phyloP scores from a whole-genome alignment of 371 early-diverging fungal species.

The Lichtheimia ornata region DNA sequence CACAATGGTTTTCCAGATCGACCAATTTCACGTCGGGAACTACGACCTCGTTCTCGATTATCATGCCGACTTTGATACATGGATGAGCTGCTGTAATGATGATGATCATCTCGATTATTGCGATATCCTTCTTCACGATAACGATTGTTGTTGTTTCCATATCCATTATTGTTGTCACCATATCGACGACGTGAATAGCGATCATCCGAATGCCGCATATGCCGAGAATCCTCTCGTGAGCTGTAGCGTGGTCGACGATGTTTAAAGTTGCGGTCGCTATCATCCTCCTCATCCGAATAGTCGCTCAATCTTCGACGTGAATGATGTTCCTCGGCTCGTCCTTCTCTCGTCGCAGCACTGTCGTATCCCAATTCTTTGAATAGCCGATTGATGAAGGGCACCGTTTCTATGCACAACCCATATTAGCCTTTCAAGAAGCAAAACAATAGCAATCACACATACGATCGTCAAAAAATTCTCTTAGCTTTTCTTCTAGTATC shows the following conservation, averaged over 20 bases:
- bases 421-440: constrained; percentile 1
- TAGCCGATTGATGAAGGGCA: constrained; percentile 64
- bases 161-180: constrained; percentile 19
- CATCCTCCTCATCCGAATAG: constrained; percentile 62
- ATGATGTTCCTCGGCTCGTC: constrained; percentile 7
- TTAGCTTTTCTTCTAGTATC: constrained; percentile 40
- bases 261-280: constrained; percentile 75
- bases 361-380: constrained; percentile 43
- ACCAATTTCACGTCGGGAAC: constrained; percentile 39
- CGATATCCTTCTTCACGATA: constrained; percentile 18
- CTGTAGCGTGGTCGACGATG: constrained; percentile 63
- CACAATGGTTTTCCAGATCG: constrained; percentile 53
- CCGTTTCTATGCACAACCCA: constrained; percentile 54
- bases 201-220: constrained; percentile 12
- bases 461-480: constrained; percentile 60
- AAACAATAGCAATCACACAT: constrained; percentile 12
- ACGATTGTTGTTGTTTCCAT: constrained; percentile 12
- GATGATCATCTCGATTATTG: constrained; percentile 16
- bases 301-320: constrained; percentile 34
- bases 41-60: constrained; percentile 21
- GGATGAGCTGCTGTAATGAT: constrained; percentile 23
- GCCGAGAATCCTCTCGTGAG: constrained; percentile 31
- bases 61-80: constrained; percentile 23
- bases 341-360: constrained; percentile 25
- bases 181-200: constrained; percentile 29